Evolutionary conservation across 768 basidiomycete genomes (phyloP), one percentile per base, ranked within the genome.

Genomic region (Megacollybia marginata): DNA sequence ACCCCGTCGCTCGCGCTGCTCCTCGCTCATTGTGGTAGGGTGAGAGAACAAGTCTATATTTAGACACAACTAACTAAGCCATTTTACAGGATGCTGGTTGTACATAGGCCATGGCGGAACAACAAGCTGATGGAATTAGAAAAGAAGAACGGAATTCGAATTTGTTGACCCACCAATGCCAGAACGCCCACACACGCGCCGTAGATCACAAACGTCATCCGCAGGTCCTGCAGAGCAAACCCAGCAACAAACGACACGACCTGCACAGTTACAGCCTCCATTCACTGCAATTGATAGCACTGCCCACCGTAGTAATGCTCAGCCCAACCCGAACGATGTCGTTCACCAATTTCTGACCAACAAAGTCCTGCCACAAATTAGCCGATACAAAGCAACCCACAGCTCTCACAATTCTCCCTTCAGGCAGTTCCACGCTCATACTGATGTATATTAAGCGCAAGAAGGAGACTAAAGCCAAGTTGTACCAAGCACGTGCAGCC

Each of bases 91-190:
- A 58, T 86, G 74, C 12, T 62, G 63, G 54, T 81, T 84, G 65
- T 71, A 85, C 63, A 76, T 66, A 0, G 80, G 75, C 88, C 88
- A 90, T 9, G 82, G 81, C 0, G 87, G 88, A 4, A 89, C 52
- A 11, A 81, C 69, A 44, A 72, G 62, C 87, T 88, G 54, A 15
- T 20, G 6, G 23, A 6, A 28, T 28, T 44, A n/a, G 38, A 20
- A 11, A 23, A 33, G 13, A 10, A n/a, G n/a, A n/a, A n/a, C n/a
- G n/a, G n/a, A n/a, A n/a, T n/a, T n/a, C 9, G 4, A 45, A n/a
- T 13, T n/a, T 16, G 23, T 5, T 9, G 4, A n/a, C 44, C n/a
- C 38, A 44, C 18, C 34, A 38, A 8, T 4, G 66, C 63, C n/a
- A 78, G 62, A 10, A 68, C 53, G 2, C 68, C 47, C 9, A 69